A percentile compares a stretch with the other conserved stretches of the same genome.
These are phyloP conservation scores for Porpolomopsis calyptriformis DNA, from an alignment of 768 basidiomycete species.

Conservation along the genomic window DNA sequence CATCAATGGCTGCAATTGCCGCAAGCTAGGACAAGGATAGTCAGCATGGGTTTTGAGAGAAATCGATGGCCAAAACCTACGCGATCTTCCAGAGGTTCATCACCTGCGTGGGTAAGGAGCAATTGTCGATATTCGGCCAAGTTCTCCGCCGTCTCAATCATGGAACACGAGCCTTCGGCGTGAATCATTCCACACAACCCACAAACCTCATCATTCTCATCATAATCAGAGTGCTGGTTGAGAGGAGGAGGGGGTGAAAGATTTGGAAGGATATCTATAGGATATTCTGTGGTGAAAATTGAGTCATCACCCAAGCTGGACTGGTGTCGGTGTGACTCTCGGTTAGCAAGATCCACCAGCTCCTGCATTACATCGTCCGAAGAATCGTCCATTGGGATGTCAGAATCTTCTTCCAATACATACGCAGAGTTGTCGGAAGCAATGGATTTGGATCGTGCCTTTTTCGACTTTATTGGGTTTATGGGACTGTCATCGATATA, in stretches of 20 bases:
- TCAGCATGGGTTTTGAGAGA: slow-evolving; percentile 7
- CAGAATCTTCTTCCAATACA: slow-evolving; percentile 2
- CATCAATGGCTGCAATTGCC: slow-evolving; percentile 63
- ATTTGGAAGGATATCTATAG: neutral
- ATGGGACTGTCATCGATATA: slow-evolving; percentile 5
- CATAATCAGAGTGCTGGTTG: slow-evolving; percentile 1
- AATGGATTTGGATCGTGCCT: neutral
- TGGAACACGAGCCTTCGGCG: slow-evolving; percentile 40
- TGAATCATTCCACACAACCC: slow-evolving; percentile 54
- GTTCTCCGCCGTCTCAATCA: slow-evolving; percentile 57
- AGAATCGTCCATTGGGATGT: neutral
- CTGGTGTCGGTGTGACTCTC: neutral
- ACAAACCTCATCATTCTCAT: slow-evolving; percentile 28
- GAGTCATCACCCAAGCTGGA: neutral
- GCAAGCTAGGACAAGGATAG: slow-evolving; percentile 32
- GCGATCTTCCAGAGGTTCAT: slow-evolving; percentile 56
- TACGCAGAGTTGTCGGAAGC: slow-evolving; percentile 7
- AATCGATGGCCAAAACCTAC: slow-evolving; percentile 28
- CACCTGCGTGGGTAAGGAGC: slow-evolving; percentile 49
- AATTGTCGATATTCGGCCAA: slow-evolving; percentile 61
- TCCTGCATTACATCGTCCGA: neutral
- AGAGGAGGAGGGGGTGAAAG: neutral
- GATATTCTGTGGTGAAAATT: neutral
- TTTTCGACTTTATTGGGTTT: neutral
- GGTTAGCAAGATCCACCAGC: neutral